Conservation (phyloP, 1,284 basidiomycete genomes). For the Waitea zeae region DNA sequence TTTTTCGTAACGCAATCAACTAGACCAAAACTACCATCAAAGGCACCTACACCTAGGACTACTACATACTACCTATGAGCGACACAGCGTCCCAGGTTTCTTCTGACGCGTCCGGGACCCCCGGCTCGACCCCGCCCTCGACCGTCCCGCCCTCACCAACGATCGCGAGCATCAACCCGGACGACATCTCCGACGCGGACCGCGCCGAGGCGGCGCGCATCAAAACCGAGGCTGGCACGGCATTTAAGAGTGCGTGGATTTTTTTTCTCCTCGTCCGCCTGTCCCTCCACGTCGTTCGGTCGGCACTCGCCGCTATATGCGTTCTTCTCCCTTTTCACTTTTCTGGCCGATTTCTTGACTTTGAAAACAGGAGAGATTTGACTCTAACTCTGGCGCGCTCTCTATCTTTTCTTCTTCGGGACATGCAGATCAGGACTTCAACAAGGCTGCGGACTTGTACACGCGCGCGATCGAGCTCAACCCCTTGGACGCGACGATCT, state of each 20-base stretch:
- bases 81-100: no score
- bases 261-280: neutral
- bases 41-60: no score
- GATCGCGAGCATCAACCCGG: conserved; percentile 27
- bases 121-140: conserved; percentile 34
- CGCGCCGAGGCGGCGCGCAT: conserved; percentile 47
- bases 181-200: conserved; percentile 52
- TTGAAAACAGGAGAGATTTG: no score
- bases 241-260: conserved; percentile 62
- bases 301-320: no score
- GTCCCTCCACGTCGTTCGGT: no score
- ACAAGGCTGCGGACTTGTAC: conserved; percentile 54
- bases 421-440: conserved; percentile 36
- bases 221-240: conserved; percentile 77
- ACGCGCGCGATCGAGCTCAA: conserved; percentile 66
- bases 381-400: neutral
- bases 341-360: no score
- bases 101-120: conserved; percentile 19
- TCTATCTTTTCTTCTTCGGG: neutral
- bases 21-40: no score
- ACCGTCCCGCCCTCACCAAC: conserved; percentile 40
- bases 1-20: no score
- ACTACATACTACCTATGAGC: no score
- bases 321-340: no score
- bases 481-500: conserved; percentile 57